Percentiles rank a stretch among this genome's conserved stretches.
Evolutionary conservation across 768 basidiomycete genomes (phyloP).

Genomic region (Suillus alpinus): DNA sequence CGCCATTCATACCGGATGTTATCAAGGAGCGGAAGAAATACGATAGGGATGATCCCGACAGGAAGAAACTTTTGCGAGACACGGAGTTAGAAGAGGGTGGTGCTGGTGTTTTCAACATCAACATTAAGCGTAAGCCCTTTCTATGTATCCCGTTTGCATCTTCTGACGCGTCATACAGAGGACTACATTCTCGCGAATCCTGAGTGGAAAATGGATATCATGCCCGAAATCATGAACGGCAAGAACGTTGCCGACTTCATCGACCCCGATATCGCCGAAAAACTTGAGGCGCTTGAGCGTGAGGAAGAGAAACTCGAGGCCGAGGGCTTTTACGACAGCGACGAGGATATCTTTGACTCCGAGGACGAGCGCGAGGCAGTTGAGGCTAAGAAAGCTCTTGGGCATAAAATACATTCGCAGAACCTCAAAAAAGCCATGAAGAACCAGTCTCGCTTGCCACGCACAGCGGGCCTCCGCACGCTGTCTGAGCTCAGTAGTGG

Average conservation of each 20-base stretch:
- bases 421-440: conserved; percentile 82
- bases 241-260: conserved; percentile 99
- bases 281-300: conserved; percentile 93
- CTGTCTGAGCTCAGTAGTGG: conserved; percentile 73
- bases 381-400: conserved; percentile 54
- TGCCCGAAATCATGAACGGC: conserved; percentile 99
- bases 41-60: conserved; percentile 83
- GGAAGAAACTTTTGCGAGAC: conserved; percentile 72
- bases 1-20: conserved; percentile 85
- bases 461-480: conserved; percentile 65
- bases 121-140: conserved; percentile 68
- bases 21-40: conserved; percentile 78
- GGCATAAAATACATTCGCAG: conserved; percentile 70
- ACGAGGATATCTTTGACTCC: conserved; percentile 70
- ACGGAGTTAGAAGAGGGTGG: conserved; percentile 84
- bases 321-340: conserved; percentile 93
- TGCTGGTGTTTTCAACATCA: conserved; percentile 88
- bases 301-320: conserved; percentile 94
- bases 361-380: conserved; percentile 82
- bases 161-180: conserved; percentile 49
- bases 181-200: conserved; percentile 86
- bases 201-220: conserved; percentile 92
- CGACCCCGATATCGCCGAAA: conserved; percentile 95
- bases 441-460: conserved; percentile 77
- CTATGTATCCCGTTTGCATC: background rate